Evolutionary conservation across 1,284 basidiomycete species (phyloP).

Genomic region (Leccinum cinnamomeum): DNA sequence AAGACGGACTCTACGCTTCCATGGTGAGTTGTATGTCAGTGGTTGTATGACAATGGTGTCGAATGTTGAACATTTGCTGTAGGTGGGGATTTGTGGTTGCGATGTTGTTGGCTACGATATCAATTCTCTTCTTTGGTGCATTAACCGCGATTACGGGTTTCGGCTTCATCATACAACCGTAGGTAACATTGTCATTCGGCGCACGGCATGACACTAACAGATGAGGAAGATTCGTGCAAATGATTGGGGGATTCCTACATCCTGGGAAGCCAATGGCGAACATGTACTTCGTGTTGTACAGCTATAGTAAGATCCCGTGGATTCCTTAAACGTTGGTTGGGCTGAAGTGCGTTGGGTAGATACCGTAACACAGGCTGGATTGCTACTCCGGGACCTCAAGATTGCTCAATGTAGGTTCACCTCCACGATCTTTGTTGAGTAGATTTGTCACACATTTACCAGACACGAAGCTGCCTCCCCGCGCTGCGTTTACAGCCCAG

Average conservation of each 20-base stretch:
- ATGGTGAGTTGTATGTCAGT: slow-evolving; percentile 40
- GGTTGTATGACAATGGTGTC: neutral
- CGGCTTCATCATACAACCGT: slow-evolving; percentile 32
- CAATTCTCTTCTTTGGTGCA: slow-evolving; percentile 50
- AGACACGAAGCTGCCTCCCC: slow-evolving; percentile 64
- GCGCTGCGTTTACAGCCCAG: slow-evolving; percentile 62
- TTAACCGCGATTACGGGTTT: slow-evolving; percentile 53
- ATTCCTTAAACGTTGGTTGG: neutral
- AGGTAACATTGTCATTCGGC: slow-evolving; percentile 41
- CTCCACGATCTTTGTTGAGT: slow-evolving; percentile 1
- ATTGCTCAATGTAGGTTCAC: slow-evolving; percentile 51
- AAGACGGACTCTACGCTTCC: slow-evolving; percentile 50
- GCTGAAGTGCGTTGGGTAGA: slow-evolving; percentile 30
- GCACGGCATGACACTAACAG: slow-evolving; percentile 13
- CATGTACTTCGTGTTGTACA: slow-evolving; percentile 57
- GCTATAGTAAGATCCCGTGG: slow-evolving; percentile 39
- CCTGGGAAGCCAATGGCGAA: slow-evolving; percentile 58
- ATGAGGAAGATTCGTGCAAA: slow-evolving; percentile 46
- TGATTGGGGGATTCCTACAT: slow-evolving; percentile 62
- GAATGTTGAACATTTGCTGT: neutral
- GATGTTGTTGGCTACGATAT: slow-evolving; percentile 41
- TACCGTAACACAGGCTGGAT: slow-evolving; percentile 44
- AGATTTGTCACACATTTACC: neutral
- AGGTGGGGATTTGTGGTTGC: slow-evolving; percentile 41
- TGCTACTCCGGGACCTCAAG: slow-evolving; percentile 55